A percentile compares a stretch with the other conserved stretches of the same genome.
These are phyloP conservation scores for Gastrodia elata DNA, from an alignment of 106 monocot species.

Conservation along the genomic window DNA sequence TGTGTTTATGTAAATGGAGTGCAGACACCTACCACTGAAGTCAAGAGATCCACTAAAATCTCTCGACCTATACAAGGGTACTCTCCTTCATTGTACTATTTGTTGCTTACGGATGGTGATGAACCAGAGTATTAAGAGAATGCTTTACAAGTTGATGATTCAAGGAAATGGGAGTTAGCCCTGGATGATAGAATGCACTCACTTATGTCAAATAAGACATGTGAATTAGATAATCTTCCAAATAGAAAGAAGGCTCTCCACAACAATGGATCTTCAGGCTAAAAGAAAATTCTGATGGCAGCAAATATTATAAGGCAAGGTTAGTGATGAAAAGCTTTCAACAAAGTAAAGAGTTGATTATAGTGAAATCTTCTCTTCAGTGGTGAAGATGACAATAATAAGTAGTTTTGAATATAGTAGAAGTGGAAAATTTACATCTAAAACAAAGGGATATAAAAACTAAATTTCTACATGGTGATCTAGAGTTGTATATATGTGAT, in stretches of 20 bases:
- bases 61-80: not conserved
- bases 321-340: not conserved
- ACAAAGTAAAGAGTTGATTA: not conserved
- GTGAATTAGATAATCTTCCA: not conserved
- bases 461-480: too few species aligned
- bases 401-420: not conserved
- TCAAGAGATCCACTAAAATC: not conserved
- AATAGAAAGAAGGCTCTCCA: not conserved
- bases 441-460: not conserved
- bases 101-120: not conserved
- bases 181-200: not conserved
- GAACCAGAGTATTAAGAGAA: not conserved
- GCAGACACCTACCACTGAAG: not conserved
- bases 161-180: not conserved
- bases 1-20: too few species aligned
- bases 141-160: not conserved
- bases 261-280: not conserved
- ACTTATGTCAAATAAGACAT: not conserved
- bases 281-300: not conserved
- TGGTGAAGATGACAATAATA: not conserved
- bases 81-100: not conserved
- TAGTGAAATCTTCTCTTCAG: not conserved
- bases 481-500: too few species aligned
- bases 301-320: not conserved
- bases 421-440: not conserved